phyloP scores from a whole-genome alignment of 2,329 filamentous ascomycete species.

The Xylaria sp. region DNA sequence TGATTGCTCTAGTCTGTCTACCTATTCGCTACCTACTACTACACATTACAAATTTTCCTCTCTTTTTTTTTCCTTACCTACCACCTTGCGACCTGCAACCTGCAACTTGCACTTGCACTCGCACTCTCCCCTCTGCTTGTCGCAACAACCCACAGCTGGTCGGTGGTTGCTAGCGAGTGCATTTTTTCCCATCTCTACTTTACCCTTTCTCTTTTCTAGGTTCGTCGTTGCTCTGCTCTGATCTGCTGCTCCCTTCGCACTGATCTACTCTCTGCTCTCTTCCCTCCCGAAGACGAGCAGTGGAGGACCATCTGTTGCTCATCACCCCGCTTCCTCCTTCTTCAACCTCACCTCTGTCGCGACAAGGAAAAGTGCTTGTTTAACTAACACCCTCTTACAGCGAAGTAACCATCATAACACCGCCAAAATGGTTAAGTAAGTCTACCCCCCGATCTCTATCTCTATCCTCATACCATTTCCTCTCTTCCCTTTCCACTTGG shows the following conservation, averaged over 20 bases:
- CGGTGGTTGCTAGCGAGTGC: slow-evolving; percentile 50
- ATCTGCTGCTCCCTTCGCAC: neutral
- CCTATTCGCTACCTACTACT: neutral
- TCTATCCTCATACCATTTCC: neutral
- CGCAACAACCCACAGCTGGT: slow-evolving; percentile 47
- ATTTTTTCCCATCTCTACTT: slow-evolving; percentile 35
- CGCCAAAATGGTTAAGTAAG: slow-evolving; percentile 99
- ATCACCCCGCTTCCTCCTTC: slow-evolving; percentile 34
- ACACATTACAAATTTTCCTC: slow-evolving; percentile 41
- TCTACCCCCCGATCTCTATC: slow-evolving; percentile 11
- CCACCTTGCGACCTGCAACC: neutral
- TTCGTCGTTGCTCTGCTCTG: slow-evolving; percentile 30
- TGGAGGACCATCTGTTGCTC: slow-evolving; percentile 8
- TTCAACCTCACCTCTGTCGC: neutral
- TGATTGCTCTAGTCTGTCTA: too few species aligned
- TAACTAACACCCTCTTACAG: slow-evolving; percentile 44
- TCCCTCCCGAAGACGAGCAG: neutral
- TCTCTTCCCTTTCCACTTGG: neutral
- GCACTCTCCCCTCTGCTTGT: slow-evolving; percentile 34
- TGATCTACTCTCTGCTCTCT: neutral
- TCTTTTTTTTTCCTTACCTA: slow-evolving; percentile 18
- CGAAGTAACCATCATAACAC: slow-evolving; percentile 68
- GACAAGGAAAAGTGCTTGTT: neutral
- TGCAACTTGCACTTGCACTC: slow-evolving; percentile 27
- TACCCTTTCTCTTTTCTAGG: slow-evolving; percentile 40